Conservation (phyloP, 768 basidiomycete genomes). For the Pluteus cervinus region DNA sequence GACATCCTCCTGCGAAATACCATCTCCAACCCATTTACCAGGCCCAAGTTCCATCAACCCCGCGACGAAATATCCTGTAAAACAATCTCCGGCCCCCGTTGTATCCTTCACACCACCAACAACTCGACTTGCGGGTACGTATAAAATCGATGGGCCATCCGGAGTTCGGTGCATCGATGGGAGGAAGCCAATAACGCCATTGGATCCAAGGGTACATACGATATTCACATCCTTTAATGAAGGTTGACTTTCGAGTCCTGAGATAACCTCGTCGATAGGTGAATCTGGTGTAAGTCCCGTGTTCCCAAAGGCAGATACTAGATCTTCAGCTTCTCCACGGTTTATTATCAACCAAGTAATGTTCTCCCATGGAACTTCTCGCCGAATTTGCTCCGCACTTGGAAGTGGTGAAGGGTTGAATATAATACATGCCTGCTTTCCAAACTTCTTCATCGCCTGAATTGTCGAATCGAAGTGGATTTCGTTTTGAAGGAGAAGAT, state of each 20-base stretch:
- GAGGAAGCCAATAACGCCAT: constrained; percentile 43
- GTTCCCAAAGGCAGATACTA: constrained; percentile 22
- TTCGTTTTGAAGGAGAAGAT: constrained; percentile 58
- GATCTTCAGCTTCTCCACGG: constrained; percentile 37
- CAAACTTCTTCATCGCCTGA: constrained; percentile 22
- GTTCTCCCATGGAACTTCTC: constrained; percentile 43
- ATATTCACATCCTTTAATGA: constrained; percentile 34
- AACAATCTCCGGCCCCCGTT: constrained; percentile 63
- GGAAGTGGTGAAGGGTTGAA: constrained; percentile 60
- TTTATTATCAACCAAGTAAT: constrained; percentile 55
- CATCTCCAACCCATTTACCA: constrained; percentile 15
- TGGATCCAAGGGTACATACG: constrained; percentile 50
- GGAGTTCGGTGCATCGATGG: constrained; percentile 17
- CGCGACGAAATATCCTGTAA: constrained; percentile 53
- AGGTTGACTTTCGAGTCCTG: constrained; percentile 15
- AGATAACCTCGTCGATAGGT: constrained; percentile 12
- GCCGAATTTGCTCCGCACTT: constrained; percentile 25
- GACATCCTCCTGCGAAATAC: constrained; percentile 25
- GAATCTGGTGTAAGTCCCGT: constrained; percentile 2
- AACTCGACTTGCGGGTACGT: constrained; percentile 43
- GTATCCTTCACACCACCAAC: constrained; percentile 39
- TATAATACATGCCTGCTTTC: constrained; percentile 24
- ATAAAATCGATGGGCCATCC: constrained; percentile 20
- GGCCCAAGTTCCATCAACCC: constrained; percentile 42
- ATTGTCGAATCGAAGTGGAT: constrained; percentile 39